Evolutionary conservation across 768 basidiomycete genomes (phyloP).

Genomic region (Xanthoconium purpureum): DNA sequence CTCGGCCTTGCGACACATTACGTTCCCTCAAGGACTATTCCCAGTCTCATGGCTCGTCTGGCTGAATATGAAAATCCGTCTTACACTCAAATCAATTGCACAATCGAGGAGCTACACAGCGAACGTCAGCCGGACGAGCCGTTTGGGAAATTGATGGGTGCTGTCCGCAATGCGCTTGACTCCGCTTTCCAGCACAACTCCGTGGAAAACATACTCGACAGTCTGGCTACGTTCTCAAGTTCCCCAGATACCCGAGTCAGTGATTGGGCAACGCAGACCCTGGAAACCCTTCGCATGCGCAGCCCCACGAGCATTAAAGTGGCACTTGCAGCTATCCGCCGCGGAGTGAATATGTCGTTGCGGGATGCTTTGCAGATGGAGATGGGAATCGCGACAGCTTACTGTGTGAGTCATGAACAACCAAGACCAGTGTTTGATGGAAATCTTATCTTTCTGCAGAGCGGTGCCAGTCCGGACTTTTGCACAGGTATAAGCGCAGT

Average conservation of each 20-base stretch:
- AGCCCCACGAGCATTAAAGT: conserved; percentile 94
- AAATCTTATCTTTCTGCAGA: conserved; percentile 41
- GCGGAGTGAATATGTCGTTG: conserved; percentile 62
- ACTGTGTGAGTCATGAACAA: conserved; percentile 61
- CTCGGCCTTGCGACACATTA: conserved; percentile 94
- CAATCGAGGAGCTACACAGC: conserved; percentile 59
- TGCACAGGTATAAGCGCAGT: conserved; percentile 73
- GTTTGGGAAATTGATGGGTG: conserved; percentile 51
- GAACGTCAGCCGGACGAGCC: conserved; percentile 61
- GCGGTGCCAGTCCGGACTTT: conserved; percentile 81
- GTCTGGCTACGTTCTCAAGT: conserved; percentile 44
- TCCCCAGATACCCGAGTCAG: conserved; percentile 45
- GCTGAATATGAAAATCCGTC: conserved; percentile 39
- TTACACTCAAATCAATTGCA: conserved; percentile 56
- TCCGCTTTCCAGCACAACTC: conserved; percentile 65
- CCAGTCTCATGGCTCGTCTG: conserved; percentile 67
- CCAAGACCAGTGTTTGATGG: conserved; percentile 7
- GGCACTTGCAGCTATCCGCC: conserved; percentile 73
- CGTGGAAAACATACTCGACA: conserved; percentile 68
- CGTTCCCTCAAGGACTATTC: conserved; percentile 72
- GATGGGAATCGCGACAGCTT: conserved; percentile 83
- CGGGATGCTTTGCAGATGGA: conserved; percentile 78
- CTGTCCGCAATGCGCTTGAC: conserved; percentile 76
- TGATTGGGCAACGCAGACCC: conserved; percentile 73
- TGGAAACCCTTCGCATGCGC: conserved; percentile 57